Base-by-base conservation (phyloP, 192 early-diverging fungal genomes). In the Mortierella antarctica region DNA sequence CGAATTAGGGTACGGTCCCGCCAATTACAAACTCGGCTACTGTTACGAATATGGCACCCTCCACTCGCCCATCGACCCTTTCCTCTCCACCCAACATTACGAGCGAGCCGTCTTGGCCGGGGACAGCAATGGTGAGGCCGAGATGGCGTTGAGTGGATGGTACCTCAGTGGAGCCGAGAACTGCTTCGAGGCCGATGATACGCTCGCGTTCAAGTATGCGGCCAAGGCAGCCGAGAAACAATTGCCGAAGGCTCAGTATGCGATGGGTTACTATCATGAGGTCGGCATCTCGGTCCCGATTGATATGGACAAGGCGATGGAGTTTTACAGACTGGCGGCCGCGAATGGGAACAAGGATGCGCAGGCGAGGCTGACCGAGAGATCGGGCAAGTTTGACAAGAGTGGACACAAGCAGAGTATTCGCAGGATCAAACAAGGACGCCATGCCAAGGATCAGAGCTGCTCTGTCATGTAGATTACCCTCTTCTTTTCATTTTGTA, bases 241-340 rank as follows among this genome's bases (percentile, higher is more conserved):
- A 9, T 81, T 94, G 46, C 88, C 92, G 21, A 88, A 91, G 55
- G 97, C 97, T 7, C 91, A 96, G 88, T 96, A 91, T 73, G 94
- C 93, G 4, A 86, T 98, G 88, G 97, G 97, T 54, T 97, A 96
- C 75, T 96, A 94, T 82, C 87, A 91, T 78, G 94, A 96, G 66
- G 88, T 88, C 62, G 95, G 95, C 42, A 90, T 96, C 64, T 91
- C 91, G 51, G 86, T 86, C 54, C 83, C 81, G 39, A 72, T 62
- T 9, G 83, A 94, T 86, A 50, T 79, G 47, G 53, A 54, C 13
- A 85, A 83, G 50, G 92, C 90, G 9, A 86, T 79, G 76, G 76
- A 71, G 21, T 79, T 40, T 61, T 79, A 79, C 42, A 62, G 21
- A 13, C 6, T 62, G 52, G 76, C 76, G 0, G 68, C 76, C 4